Evolutionary conservation across 129 eudicot genomes (phyloP).

Genomic region (Escallonia rubra): DNA sequence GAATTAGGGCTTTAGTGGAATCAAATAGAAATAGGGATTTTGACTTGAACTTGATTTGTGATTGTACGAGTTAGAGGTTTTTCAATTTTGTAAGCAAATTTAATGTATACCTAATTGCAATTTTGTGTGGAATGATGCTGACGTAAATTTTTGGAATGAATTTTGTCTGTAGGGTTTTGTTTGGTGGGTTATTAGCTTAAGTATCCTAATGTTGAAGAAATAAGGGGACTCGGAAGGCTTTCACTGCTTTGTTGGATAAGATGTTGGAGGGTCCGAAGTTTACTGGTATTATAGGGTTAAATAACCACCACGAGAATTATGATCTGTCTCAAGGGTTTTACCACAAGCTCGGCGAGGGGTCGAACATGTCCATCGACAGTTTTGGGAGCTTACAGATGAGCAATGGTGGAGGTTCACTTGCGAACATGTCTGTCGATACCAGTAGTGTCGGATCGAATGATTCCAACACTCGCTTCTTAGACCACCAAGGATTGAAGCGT

Average conservation of each 20-base stretch:
- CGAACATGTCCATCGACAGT: constrained; percentile 86
- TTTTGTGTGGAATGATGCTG: neutral
- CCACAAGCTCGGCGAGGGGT: constrained; percentile 77
- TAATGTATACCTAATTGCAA: too few relatives aligned
- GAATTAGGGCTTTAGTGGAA: neutral
- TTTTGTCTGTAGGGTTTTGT: constrained; percentile 8
- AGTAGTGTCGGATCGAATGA: constrained; percentile 90
- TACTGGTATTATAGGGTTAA: constrained; percentile 74
- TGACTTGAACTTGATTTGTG: too few relatives aligned
- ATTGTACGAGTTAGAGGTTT: neutral
- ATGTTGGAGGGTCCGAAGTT: constrained; percentile 92
- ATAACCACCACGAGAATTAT: constrained; percentile 50
- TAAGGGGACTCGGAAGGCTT: constrained; percentile 19
- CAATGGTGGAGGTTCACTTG: constrained; percentile 89
- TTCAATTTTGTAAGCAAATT: neutral
- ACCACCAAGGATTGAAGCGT: constrained; percentile 79
- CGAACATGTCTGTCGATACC: constrained; percentile 80
- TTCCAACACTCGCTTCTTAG: constrained; percentile 80
- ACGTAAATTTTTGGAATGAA: neutral
- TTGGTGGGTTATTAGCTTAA: neutral
- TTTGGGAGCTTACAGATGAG: constrained; percentile 70
- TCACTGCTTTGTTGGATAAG: constrained; percentile 11
- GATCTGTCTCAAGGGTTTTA: constrained; percentile 68
- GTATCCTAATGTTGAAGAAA: constrained; percentile 39
- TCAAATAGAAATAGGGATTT: too few relatives aligned